Conservation (phyloP, 768 basidiomycete species). For the Rhizopogon roseolus region DNA sequence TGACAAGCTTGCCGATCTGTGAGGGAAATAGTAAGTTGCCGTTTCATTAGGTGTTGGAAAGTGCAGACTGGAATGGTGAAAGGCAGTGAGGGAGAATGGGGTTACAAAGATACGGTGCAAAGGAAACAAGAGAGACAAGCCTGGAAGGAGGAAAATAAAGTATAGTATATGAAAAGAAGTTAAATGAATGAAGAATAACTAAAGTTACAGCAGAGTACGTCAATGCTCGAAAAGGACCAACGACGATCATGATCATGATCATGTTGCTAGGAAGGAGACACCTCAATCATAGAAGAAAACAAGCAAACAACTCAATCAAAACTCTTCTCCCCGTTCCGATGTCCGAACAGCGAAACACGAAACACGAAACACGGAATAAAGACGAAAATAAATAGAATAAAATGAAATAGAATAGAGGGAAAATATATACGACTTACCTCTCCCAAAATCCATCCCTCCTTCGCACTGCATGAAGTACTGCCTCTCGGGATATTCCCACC, state of each 20-base stretch:
- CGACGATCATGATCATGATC: neutral
- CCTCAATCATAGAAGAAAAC: neutral
- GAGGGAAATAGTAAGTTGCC: neutral
- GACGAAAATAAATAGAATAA: too few species aligned
- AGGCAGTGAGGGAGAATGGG: neutral
- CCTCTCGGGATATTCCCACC: too few species aligned
- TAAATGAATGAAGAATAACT: neutral
- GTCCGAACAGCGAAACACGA: too few species aligned
- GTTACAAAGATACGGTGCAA: too few species aligned
- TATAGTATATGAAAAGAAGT: neutral
- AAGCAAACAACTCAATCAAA: neutral
- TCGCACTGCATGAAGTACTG: neutral
- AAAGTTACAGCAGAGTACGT: neutral
- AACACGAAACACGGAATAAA: too few species aligned
- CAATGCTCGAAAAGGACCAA: neutral
- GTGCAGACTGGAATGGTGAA: neutral
- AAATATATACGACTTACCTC: neutral
- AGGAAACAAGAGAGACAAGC: slow-evolving; percentile 5
- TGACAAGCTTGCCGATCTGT: slow-evolving; percentile 68
- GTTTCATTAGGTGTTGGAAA: neutral
- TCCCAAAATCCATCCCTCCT: neutral
- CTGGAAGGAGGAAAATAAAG: neutral
- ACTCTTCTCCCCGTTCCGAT: too few species aligned
- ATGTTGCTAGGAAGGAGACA: neutral
- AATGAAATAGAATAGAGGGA: too few species aligned